phyloP scores from a whole-genome alignment of 768 basidiomycete genomes.

The Pleurotus giganteus region DNA sequence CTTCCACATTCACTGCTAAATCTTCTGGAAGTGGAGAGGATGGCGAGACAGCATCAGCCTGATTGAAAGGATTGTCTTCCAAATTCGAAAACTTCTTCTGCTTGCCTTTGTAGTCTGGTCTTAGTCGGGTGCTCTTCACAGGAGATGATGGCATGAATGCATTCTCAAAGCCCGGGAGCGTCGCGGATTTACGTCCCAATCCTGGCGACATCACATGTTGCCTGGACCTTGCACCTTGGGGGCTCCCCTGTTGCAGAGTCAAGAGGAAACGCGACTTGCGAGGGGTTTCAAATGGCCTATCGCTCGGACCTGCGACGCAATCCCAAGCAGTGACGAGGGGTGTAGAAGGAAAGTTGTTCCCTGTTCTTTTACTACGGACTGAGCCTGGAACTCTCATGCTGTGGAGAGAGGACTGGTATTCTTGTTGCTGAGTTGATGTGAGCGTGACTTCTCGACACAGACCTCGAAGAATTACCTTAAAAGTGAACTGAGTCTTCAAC shows the following conservation, averaged over 20 bases:
- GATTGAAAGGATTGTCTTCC: background rate
- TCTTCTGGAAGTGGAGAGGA: constrained; percentile 14
- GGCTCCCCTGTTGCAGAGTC: constrained; percentile 20
- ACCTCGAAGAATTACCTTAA: constrained; percentile 49
- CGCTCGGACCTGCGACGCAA: constrained; percentile 26
- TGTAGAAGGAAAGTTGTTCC: constrained; percentile 35
- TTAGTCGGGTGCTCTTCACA: constrained; percentile 21
- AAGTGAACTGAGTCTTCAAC: constrained; percentile 63
- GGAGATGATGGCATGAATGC: constrained; percentile 44
- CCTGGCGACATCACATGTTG: constrained; percentile 16
- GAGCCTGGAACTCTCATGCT: constrained; percentile 40
- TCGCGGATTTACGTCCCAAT: constrained; percentile 23
- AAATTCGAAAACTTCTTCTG: background rate
- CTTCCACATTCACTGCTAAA: constrained; percentile 19
- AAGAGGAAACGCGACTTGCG: constrained; percentile 31
- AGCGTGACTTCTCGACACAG: constrained; percentile 7
- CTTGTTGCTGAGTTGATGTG: constrained; percentile 53
- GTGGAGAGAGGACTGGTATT: constrained; percentile 55
- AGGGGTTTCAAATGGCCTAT: constrained; percentile 32
- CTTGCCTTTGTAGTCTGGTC: constrained; percentile 15
- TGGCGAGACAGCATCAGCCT: background rate
- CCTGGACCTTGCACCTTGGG: constrained; percentile 10
- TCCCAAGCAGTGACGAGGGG: constrained; percentile 39
- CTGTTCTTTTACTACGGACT: constrained; percentile 38
- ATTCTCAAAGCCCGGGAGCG: constrained; percentile 55